A percentile compares a stretch with the other conserved stretches of the same genome.
Evolutionary conservation across 495 filamentous ascomycete genomes (phyloP).

Genomic region (Thozetella sp.): DNA sequence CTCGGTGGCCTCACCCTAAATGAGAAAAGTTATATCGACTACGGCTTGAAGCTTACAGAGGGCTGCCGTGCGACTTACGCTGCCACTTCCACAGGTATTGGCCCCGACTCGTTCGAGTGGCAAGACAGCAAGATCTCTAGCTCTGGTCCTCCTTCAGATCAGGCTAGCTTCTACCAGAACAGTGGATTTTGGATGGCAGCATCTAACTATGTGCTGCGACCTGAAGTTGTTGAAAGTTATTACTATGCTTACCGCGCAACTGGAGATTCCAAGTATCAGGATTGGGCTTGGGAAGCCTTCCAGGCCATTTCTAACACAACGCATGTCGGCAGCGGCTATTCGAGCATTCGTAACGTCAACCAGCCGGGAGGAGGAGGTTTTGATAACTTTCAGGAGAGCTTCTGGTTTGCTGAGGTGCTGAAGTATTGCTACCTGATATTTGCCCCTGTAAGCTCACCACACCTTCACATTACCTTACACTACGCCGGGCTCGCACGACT

Average conservation of each 20-base stretch:
- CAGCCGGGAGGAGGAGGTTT: slow-evolving; percentile 58
- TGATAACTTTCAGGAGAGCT: slow-evolving; percentile 80
- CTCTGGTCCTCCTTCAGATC: slow-evolving; percentile 37
- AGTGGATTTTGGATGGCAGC: slow-evolving; percentile 75
- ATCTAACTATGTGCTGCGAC: slow-evolving; percentile 68
- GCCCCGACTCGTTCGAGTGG: slow-evolving; percentile 80
- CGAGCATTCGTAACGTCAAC: slow-evolving; percentile 67
- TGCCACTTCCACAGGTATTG: slow-evolving; percentile 69
- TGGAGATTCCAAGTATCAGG: slow-evolving; percentile 69
- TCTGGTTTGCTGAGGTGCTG: slow-evolving; percentile 87
- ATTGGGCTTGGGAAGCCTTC: slow-evolving; percentile 88
- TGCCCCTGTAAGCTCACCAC: too few relatives aligned
- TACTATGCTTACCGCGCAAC: slow-evolving; percentile 91
- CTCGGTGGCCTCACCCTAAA: slow-evolving; percentile 76
- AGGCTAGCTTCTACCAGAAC: slow-evolving; percentile 59
- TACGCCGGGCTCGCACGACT: too few relatives aligned
- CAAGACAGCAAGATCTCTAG: slow-evolving; percentile 48
- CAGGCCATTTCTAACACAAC: slow-evolving; percentile 67
- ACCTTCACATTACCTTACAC: too few relatives aligned
- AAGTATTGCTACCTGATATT: slow-evolving; percentile 86
- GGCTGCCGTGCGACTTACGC: slow-evolving; percentile 78
- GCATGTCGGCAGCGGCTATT: slow-evolving; percentile 67
- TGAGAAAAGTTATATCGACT: slow-evolving; percentile 65
- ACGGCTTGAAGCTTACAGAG: slow-evolving; percentile 73
- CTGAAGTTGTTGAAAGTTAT: slow-evolving; percentile 84